A percentile compares a stretch with the other conserved stretches of the same genome.
These are phyloP conservation scores for Cadophora malorum DNA, from an alignment of 2,329 filamentous ascomycete species.

Conservation along the genomic window DNA sequence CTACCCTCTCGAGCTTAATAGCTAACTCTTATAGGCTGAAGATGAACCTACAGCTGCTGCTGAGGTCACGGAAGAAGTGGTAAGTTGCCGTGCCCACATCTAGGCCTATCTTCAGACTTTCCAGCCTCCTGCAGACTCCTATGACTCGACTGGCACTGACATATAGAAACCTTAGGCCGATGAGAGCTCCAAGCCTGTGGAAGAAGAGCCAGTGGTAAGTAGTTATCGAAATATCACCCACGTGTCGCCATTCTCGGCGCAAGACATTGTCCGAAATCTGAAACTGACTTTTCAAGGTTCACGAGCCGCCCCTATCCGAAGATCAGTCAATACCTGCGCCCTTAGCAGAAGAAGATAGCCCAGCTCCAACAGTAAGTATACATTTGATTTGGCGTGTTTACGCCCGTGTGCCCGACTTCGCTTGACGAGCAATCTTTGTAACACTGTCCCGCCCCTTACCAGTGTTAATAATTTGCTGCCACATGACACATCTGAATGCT, in stretches of 20 bases:
- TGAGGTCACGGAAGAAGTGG: not conserved
- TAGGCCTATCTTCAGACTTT: no score
- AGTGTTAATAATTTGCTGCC: no score
- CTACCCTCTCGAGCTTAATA: no score
- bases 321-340: not conserved
- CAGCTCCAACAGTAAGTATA: conserved; percentile 1
- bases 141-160: not conserved
- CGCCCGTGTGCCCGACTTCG: not conserved
- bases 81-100: not conserved
- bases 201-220: conserved; percentile 2
- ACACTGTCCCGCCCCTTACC: not conserved
- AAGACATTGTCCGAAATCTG: not conserved
- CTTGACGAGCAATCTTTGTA: not conserved
- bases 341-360: not conserved
- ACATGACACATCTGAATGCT: no score
- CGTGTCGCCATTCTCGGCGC: not conserved
- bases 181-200: not conserved
- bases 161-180: not conserved
- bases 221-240: no score
- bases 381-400: not conserved
- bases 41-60: not conserved
- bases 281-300: conserved; percentile 11
- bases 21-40: not conserved
- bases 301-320: not conserved
- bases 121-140: no score